Conservation (phyloP, 208 protist genomes). For the Trypanosoma scelopori region DNA sequence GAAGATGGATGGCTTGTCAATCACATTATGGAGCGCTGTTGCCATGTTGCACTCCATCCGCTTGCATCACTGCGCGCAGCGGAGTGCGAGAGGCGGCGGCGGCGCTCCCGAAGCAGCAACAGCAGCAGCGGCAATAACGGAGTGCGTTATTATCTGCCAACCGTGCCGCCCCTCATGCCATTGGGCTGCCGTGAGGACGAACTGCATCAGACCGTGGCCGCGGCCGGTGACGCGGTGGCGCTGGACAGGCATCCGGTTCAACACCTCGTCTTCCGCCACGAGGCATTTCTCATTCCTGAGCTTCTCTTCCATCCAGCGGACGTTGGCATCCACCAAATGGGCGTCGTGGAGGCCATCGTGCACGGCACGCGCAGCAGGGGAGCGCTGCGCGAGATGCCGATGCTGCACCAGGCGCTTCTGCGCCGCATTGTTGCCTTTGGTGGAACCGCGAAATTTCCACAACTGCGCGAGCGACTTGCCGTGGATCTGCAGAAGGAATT, state of each 20-base stretch:
- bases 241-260: conserved; percentile 29
- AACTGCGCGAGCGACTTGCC: conserved; percentile 44
- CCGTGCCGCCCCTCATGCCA: conserved; percentile 61
- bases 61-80: conserved; percentile 2
- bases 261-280: conserved; percentile 53
- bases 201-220: conserved; percentile 13
- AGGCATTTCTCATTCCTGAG: conserved; percentile 76
- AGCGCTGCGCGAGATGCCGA: conserved; percentile 34
- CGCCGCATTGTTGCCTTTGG: conserved; percentile 55
- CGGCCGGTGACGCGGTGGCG: conserved; percentile 16
- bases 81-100: conserved; percentile 2
- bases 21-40: conserved; percentile 75
- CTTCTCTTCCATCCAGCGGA: conserved; percentile 75
- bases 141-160: conserved; percentile 69
- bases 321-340: conserved; percentile 62
- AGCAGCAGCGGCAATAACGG: neutral
- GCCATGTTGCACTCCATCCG: conserved; percentile 37
- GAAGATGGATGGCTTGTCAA: conserved; percentile 86
- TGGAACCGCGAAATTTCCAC: conserved; percentile 38
- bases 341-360: conserved; percentile 46
- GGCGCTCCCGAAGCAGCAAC: neutral
- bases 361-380: conserved; percentile 45
- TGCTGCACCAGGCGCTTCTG: conserved; percentile 41
- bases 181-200: conserved; percentile 60
- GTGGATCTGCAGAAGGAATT: conserved; percentile 36